Base-by-base conservation (phyloP, 441 rosid species). In the Aleurites moluccanus region DNA sequence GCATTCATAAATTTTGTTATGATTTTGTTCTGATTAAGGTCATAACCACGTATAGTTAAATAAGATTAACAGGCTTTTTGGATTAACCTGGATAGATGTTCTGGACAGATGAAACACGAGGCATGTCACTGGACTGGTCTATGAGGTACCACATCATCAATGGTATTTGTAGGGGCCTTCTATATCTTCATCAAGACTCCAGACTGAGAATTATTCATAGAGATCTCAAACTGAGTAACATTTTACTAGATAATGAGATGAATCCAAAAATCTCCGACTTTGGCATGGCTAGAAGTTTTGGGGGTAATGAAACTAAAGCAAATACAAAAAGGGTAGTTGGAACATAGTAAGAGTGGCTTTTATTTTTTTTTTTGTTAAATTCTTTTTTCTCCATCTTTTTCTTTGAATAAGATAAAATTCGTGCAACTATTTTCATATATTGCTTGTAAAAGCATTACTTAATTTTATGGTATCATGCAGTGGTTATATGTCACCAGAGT, bases 181-280 rank as follows among this genome's bases (percentile, higher is more conserved):
- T 85, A 2, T 87, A 85, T 78, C 84, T 87, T 62, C 90, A 87
- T 68, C 83, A 85, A 45, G 88, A 86, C 47, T 86, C 86, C 0
- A 78, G 85, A 60, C 60, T 85, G 20, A 75, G 85, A 64, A 78
- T 86, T 21, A 76, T 85, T 40, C 83, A 84, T 30, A 30, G 33
- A 30, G 33, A 30, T 30, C 33, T 30, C 33, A 30, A 30, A 80
- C 85, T 81, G 10, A 80, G 87, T 30, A 86, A 86, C 33, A 59
- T 86, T 6, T 66, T 86, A n/a, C 72, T 84, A 4, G 86, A 86
- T 67, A 11, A 60, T 2, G 80, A 82, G 0, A 73, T 86, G 84
- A 86, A 83, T 35, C 88, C 88, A 1, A 86, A 86, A 64, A 85
- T 86, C 47, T 86, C 90, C 5, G 86, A 85, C 21, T 86, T 86